Evolutionary conservation across 2,329 filamentous ascomycete species (phyloP), one percentile per base, ranked within the genome.

Genomic region (Colletotrichum truncatum): DNA sequence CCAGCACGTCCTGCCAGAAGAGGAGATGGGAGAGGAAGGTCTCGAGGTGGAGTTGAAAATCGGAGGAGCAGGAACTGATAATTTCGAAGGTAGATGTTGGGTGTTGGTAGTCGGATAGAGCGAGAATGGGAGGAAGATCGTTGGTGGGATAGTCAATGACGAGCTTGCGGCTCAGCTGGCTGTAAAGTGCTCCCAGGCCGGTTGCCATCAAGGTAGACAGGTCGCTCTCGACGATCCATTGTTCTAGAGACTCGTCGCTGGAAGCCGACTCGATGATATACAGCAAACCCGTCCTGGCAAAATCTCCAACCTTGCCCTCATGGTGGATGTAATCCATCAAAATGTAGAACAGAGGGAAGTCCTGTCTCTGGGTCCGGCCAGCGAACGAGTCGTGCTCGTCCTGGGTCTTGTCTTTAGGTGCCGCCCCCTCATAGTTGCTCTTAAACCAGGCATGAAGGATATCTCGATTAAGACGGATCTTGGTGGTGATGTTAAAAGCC

Each of bases 1-100:
- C 96, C 66, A 99, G 83, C 32, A 98, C 94, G 76, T 99, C 96
- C 79, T 99, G 96, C 96, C 96, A 99, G 75, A 99, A 99, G 6
- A 97, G 84, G 51, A 99, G 85, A 74, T 98, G 97, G 1, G 96
- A 97, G 41, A 99, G 84, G 73, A 99, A 99, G 0, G 94, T 97
- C 58, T 95, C 90, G 73, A 98, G 87, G 72, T 98, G 93, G n/a
- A 89, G 87, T 72, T 93, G 91, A 68, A 97, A 94, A 64, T 93
- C 89, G 1, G 86, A 82, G 3, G 91, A 89, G 75, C 91, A 90
- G 51, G 93, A 90, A 78, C 88, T 89, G 72, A 93, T 88, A 69
- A 94, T 87, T 73, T 93, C 88, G 71, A 89, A 85, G 69, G 89
- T 88, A 1, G 89, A 84, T n/a, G 85, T 82, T 32, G 90, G 90